Evolutionary conservation across 2,329 filamentous ascomycete species (phyloP).

Genomic region (Penicillium sp.): DNA sequence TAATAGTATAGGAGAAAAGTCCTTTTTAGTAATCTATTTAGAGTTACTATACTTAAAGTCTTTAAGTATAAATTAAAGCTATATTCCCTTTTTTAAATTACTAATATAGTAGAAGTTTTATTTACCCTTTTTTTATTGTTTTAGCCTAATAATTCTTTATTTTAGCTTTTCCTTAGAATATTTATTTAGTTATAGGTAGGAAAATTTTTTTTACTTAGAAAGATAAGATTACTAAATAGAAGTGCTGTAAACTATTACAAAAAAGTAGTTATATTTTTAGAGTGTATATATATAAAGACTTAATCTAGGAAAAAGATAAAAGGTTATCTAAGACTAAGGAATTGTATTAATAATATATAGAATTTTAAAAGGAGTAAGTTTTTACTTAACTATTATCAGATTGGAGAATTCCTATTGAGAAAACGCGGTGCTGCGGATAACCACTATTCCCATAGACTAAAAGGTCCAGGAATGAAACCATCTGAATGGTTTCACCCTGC

Average conservation of each 20-base stretch:
- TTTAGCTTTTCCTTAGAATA: slow-evolving; percentile 1
- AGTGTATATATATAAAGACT: slow-evolving; percentile 10
- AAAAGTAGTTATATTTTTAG: slow-evolving; percentile 17
- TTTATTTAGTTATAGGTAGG: slow-evolving; percentile 8
- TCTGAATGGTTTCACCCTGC: no score
- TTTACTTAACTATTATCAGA: no score
- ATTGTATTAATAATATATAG: slow-evolving; percentile 11
- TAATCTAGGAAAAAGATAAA: slow-evolving; percentile 15
- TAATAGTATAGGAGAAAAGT: not conserved
- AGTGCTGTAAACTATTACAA: slow-evolving; percentile 4
- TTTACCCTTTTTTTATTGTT: not conserved
- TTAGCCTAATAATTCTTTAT: slow-evolving; percentile 1
- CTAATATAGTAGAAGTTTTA: not conserved
- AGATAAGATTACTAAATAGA: slow-evolving; percentile 11
- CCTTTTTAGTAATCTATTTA: slow-evolving; percentile 2
- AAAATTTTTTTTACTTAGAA: slow-evolving; percentile 13
- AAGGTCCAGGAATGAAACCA: no score
- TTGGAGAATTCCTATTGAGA: no score
- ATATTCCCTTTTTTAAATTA: not conserved
- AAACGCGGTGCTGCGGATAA: no score
- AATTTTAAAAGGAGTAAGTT: slow-evolving; percentile 14
- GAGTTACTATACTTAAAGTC: not conserved
- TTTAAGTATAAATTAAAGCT: slow-evolving; percentile 10
- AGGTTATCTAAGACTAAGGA: slow-evolving; percentile 16
- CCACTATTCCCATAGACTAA: no score